A percentile compares a stretch with the other conserved stretches of the same genome.
These are phyloP conservation scores for Nannizziopsis barbatae DNA, from an alignment of 2,329 filamentous ascomycete species.

Conservation along the genomic window DNA sequence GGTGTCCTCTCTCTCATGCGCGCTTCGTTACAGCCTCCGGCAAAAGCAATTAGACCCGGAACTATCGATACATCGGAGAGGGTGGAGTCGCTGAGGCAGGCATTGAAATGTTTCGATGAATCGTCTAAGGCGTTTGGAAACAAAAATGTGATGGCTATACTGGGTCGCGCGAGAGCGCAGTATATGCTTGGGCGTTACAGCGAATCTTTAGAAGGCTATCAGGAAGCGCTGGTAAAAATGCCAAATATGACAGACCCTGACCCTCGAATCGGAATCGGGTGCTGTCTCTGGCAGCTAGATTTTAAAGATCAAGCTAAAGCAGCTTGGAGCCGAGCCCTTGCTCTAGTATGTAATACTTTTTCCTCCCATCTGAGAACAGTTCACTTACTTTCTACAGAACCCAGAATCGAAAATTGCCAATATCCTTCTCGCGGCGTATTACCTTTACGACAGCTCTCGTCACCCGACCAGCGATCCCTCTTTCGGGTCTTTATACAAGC, in stretches of 20 bases:
- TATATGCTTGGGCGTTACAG: constrained; percentile 79
- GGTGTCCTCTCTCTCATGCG: constrained; percentile 80
- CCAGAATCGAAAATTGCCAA: constrained; percentile 81
- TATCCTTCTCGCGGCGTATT: constrained; percentile 79
- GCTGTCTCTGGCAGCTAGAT: constrained; percentile 92
- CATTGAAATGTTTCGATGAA: constrained; percentile 89
- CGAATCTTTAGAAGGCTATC: constrained; percentile 74
- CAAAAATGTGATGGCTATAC: constrained; percentile 80
- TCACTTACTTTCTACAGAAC: constrained; percentile 34
- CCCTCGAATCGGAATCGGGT: constrained; percentile 88
- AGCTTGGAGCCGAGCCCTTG: constrained; percentile 80
- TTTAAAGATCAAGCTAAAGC: constrained; percentile 84
- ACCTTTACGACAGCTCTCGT: constrained; percentile 74
- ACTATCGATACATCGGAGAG: constrained; percentile 57
- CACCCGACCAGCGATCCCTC: constrained; percentile 72
- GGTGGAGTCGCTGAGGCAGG: constrained; percentile 69
- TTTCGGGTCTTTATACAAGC: constrained; percentile 77
- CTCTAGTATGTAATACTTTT: constrained; percentile 46
- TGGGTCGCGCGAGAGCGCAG: constrained; percentile 77
- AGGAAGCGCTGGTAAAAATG: constrained; percentile 74
- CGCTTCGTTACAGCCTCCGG: constrained; percentile 69
- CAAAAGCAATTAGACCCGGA: constrained; percentile 53
- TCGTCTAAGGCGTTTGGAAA: constrained; percentile 72
- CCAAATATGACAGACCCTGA: constrained; percentile 85
- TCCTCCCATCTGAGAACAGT: background rate